Percentiles rank a stretch among this genome's conserved stretches.
phyloP scores from a whole-genome alignment of 2,329 filamentous ascomycete genomes.

The Colletotrichum liaoningense region DNA sequence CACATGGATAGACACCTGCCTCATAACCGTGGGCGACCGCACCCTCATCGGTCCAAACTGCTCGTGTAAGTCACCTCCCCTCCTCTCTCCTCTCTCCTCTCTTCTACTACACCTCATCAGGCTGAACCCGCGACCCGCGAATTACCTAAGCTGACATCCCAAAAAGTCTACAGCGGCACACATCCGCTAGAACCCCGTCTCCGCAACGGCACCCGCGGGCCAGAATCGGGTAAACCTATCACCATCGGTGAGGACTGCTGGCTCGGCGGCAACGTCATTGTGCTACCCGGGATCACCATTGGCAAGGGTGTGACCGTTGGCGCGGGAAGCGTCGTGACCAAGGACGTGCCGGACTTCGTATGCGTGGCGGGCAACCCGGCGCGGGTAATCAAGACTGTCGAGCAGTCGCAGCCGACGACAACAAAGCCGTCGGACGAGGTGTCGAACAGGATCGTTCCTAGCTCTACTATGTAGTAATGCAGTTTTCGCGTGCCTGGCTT shows the following conservation, averaged over 20 bases:
- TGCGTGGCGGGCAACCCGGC: constrained; percentile 77
- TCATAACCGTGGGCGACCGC: constrained; percentile 79
- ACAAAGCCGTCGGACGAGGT: constrained; percentile 9
- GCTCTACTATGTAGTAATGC: constrained; percentile 28
- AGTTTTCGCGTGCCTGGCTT: background rate
- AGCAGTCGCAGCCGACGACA: constrained; percentile 41
- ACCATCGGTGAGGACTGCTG: constrained; percentile 84
- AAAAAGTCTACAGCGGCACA: constrained; percentile 73
- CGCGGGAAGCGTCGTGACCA: constrained; percentile 87
- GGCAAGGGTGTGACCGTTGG: constrained; percentile 80
- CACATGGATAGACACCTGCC: constrained; percentile 81
- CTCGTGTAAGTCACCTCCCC: constrained; percentile 44
- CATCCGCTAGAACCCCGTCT: constrained; percentile 83
- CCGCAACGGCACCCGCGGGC: constrained; percentile 79
- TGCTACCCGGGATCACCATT: constrained; percentile 83
- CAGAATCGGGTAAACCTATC: constrained; percentile 80
- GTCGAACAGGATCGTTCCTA: constrained; percentile 26
- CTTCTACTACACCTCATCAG: background rate
- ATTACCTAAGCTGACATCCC: constrained; percentile 37
- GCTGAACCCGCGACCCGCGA: background rate
- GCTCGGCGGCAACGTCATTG: constrained; percentile 77
- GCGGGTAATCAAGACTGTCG: constrained; percentile 60
- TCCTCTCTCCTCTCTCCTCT: background rate
- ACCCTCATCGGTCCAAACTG: constrained; percentile 85
- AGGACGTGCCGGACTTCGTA: constrained; percentile 73